phyloP scores from a whole-genome alignment of 345 rosid genomes.

The Pistacia vera region DNA sequence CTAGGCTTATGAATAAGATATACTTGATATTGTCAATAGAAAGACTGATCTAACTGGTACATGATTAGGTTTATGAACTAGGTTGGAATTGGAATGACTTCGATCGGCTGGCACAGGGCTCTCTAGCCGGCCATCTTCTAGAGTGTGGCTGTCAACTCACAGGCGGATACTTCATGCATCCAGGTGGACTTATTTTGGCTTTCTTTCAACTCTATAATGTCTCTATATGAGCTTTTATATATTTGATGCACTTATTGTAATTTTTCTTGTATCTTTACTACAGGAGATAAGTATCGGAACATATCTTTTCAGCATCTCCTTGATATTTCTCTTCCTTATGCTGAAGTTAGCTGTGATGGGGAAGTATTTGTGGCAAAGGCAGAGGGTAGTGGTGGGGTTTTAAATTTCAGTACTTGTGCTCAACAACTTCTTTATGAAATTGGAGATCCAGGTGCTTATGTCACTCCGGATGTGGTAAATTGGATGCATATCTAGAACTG shows the following conservation, averaged over 20 bases:
- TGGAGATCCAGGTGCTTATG: conserved; percentile 84
- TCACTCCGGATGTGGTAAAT: conserved; percentile 94
- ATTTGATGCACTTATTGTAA: conserved; percentile 7
- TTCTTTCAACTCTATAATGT: conserved; percentile 2
- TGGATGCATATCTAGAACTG: conserved; percentile 17
- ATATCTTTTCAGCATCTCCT: conserved; percentile 56
- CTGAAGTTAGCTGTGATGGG: conserved; percentile 71
- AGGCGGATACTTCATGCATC: conserved; percentile 99
- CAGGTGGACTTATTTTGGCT: conserved; percentile 51
- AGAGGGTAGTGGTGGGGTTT: conserved; percentile 76
- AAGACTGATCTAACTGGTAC: conserved; percentile 10
- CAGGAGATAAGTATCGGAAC: conserved; percentile 75
- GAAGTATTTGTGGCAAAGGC: conserved; percentile 62
- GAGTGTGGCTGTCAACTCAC: conserved; percentile 98
- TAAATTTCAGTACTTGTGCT: conserved; percentile 72
- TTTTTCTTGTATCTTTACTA: conserved; percentile 21
- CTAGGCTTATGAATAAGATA: neutral
- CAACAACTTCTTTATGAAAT: conserved; percentile 92
- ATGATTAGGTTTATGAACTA: conserved; percentile 74
- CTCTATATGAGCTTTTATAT: neutral
- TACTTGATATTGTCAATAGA: neutral
- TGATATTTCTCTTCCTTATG: conserved; percentile 86
- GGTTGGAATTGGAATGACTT: conserved; percentile 96
- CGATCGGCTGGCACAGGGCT: conserved; percentile 79
- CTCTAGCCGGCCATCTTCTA: conserved; percentile 87